These are phyloP conservation scores for Arxiozyma slooffiae DNA, from an alignment of 1,139 yeast genomes.

Conservation along the genomic window DNA sequence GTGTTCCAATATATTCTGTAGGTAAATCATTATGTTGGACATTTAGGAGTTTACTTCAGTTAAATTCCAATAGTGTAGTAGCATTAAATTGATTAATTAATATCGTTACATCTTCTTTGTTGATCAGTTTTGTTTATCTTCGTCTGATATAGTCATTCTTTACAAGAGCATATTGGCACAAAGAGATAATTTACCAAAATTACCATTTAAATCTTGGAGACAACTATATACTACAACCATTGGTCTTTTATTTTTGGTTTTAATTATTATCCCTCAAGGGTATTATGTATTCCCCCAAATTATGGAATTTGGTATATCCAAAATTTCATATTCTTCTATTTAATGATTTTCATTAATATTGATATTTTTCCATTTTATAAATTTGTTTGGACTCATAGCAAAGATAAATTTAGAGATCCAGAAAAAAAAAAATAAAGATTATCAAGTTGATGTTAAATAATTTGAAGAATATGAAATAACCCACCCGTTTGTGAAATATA, in stretches of 20 bases:
- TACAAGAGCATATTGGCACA: conserved; percentile 54
- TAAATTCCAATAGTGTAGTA: conserved; percentile 49
- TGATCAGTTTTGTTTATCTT: conserved; percentile 61
- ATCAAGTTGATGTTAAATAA: conserved; percentile 45
- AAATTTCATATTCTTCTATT: conserved; percentile 55
- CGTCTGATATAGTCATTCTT: conserved; percentile 55
- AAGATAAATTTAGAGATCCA: conserved; percentile 43
- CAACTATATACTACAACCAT: conserved; percentile 53
- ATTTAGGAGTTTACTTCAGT: conserved; percentile 40
- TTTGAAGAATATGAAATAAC: conserved; percentile 45
- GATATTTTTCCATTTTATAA: conserved; percentile 51
- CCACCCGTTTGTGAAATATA: conserved; percentile 16
- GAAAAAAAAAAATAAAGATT: conserved; percentile 47
- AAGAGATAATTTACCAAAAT: conserved; percentile 41
- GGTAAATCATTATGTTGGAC: conserved; percentile 40
- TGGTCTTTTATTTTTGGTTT: conserved; percentile 36
- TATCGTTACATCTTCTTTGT: conserved; percentile 69
- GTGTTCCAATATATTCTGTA: conserved; percentile 42
- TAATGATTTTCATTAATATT: conserved; percentile 57
- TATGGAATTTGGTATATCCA: conserved; percentile 53
- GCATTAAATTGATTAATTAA: conserved; percentile 70
- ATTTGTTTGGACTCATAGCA: conserved; percentile 33
- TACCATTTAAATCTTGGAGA: conserved; percentile 48
- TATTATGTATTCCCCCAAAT: conserved; percentile 55
- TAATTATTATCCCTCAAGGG: conserved; percentile 57